These are phyloP conservation scores for Wickerhamomyces ciferrii DNA, from an alignment of 805 yeast genomes.

Conservation along the genomic window DNA sequence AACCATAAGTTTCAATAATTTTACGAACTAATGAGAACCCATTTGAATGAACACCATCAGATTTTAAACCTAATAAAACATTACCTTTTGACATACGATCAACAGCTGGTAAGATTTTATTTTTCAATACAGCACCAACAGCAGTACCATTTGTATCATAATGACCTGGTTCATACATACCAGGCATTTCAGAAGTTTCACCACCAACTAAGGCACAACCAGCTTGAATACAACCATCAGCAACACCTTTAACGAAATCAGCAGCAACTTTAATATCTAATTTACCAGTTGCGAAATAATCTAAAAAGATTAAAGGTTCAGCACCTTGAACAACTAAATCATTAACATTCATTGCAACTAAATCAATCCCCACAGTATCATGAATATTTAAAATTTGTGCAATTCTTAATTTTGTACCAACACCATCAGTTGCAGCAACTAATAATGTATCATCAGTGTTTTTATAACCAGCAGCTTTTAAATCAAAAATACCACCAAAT, in stretches of 20 bases:
- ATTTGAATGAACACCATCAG: conserved; percentile 94
- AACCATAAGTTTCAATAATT: conserved; percentile 75
- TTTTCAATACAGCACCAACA: conserved; percentile 88
- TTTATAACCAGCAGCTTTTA: conserved; percentile 78
- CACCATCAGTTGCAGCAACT: conserved; percentile 99
- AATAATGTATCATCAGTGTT: conserved; percentile 65
- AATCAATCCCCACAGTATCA: conserved; percentile 96
- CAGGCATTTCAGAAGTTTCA: conserved; percentile 99
- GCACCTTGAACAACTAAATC: conserved; percentile 99
- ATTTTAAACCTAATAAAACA: conserved; percentile 77
- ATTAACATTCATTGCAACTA: conserved; percentile 98
- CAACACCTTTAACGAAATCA: conserved; percentile 90
- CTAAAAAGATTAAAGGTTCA: conserved; percentile 91
- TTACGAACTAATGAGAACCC: conserved; percentile 94
- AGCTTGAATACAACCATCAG: conserved; percentile 89
- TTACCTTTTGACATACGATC: conserved; percentile 73
- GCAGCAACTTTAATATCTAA: conserved; percentile 81
- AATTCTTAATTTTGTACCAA: conserved; percentile 92
- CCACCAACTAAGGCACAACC: conserved; percentile 99
- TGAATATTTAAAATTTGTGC: conserved; percentile 89
- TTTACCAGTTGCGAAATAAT: conserved; percentile 94
- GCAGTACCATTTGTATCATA: conserved; percentile 99
- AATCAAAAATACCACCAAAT: conserved; percentile 94
- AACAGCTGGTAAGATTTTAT: conserved; percentile 66
- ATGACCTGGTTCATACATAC: conserved; percentile 92